These are phyloP conservation scores for Melampsora larici-populina DNA, from an alignment of 1,284 basidiomycete genomes.

Conservation along the genomic window DNA sequence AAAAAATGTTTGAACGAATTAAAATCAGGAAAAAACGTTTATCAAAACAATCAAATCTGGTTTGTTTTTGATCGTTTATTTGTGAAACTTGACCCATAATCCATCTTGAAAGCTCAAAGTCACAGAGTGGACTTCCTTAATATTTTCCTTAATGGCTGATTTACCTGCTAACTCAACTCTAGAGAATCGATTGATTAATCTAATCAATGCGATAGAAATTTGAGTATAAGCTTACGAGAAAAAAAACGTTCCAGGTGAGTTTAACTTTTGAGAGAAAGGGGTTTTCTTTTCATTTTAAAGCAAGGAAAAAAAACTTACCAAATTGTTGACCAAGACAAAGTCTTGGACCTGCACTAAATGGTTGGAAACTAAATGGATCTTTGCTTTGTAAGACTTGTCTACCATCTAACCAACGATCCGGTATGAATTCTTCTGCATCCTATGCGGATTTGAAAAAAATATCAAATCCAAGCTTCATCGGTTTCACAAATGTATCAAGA, in stretches of 20 bases:
- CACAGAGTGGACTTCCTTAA: slow-evolving; percentile 17
- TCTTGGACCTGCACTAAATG: no score
- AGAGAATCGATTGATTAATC: slow-evolving; percentile 65
- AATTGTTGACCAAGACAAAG: no score
- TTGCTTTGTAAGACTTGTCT: no score
- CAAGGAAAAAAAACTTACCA: slow-evolving; percentile 64
- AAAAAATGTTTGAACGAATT: no score
- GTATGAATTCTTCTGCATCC: no score
- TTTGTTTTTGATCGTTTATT: neutral
- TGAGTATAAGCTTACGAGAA: slow-evolving; percentile 61
- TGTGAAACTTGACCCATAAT: slow-evolving; percentile 26
- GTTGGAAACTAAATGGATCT: no score
- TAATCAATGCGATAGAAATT: slow-evolving; percentile 66
- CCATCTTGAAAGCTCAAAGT: slow-evolving; percentile 28
- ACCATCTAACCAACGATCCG: no score
- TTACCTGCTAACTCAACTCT: slow-evolving; percentile 59
- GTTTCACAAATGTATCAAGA: neutral
- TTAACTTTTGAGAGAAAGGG: slow-evolving; percentile 45
- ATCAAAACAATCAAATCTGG: no score
- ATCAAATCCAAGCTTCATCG: neutral
- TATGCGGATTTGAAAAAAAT: slow-evolving; percentile 63
- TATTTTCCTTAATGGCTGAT: neutral
- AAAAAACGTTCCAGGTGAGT: slow-evolving; percentile 12
- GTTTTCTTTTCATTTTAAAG: slow-evolving; percentile 33
- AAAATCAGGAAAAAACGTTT: no score